These are phyloP conservation scores for Suillus spraguei DNA, from an alignment of 768 basidiomycete species.

Conservation along the genomic window DNA sequence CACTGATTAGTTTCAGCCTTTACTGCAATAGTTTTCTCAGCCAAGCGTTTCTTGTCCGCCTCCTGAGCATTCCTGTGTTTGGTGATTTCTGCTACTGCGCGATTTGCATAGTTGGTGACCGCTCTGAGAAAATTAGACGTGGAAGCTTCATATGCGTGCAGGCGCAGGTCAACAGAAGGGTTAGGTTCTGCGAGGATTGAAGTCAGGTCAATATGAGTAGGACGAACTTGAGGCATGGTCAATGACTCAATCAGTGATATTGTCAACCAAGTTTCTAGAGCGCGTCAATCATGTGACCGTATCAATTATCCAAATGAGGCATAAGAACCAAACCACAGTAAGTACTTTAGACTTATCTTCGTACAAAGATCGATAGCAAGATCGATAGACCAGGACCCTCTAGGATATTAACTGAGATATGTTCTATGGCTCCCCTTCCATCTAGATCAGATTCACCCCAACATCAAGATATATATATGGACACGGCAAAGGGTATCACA, in stretches of 20 bases:
- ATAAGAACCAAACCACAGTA: conserved; percentile 2
- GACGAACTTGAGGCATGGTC: conserved; percentile 9
- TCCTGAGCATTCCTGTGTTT: conserved; percentile 64
- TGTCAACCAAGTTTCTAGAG: not conserved
- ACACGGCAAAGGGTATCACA: conserved; percentile 68
- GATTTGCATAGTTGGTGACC: conserved; percentile 70
- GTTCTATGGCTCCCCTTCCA: not conserved
- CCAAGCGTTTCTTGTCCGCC: conserved; percentile 59
- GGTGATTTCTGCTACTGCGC: conserved; percentile 69
- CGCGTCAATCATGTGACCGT: conserved; percentile 29
- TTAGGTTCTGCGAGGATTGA: conserved; percentile 53
- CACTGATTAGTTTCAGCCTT: conserved; percentile 76
- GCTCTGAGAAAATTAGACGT: conserved; percentile 75
- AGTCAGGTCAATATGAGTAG: conserved; percentile 61
- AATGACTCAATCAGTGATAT: conserved; percentile 1
- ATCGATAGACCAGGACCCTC: not conserved
- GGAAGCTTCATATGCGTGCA: conserved; percentile 63
- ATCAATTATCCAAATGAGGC: conserved; percentile 13
- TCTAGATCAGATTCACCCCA: conserved; percentile 18
- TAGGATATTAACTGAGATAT: not conserved
- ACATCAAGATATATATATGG: conserved; percentile 73
- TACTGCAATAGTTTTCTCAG: conserved; percentile 61
- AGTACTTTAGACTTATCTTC: too few species aligned
- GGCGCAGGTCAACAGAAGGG: conserved; percentile 65
- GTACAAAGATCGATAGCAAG: not conserved